Evolutionary conservation across 2,329 filamentous ascomycete genomes (phyloP), one percentile per base, ranked within the genome.

Genomic region (Alternaria incomplexa): DNA sequence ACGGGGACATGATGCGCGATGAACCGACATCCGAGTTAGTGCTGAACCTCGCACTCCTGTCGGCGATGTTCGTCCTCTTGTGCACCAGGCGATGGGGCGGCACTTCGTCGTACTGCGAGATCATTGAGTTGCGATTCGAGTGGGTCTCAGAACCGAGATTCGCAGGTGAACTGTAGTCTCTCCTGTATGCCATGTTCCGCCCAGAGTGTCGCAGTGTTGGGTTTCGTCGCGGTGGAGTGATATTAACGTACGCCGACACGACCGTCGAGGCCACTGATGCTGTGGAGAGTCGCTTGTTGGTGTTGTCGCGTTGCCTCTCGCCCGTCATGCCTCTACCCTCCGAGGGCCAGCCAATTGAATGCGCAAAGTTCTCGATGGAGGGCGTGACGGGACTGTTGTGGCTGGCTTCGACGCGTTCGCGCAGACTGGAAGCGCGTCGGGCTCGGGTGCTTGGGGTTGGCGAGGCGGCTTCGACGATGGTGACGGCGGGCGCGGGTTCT

Each of bases 261-360:
- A 88, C 80, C 0, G 85, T 86, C 6, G 86, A 88, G 11, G 83
- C 81, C 22, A 82, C 82, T 3, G 87, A 88, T 3, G 83, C 75
- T 15, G 74, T 81, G 13, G 87, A 88, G 20, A 83, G 77, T 46
- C 86, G 82, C 65, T 81, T 81, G 40, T 71, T 71, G 36, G 77
- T 76, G 10, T 69, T 64, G 32, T 80, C 77, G 51, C 66, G 71
- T 20, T 77, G 61, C 40, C 69, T 68, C 15, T 63, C 64, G 5
- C 46, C 59, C 53, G 54, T 73, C 56, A 48, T 74, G 64, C 64
- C 78, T 67, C 68, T 79, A 69, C 52, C 60, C 40, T 78, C 73
- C 9, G 79, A 73, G 22, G 83, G 81, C 85, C 85, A 86, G 23
- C 82, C 84, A 64, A 86, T 85, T 15, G 83, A 79, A 56, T 83